Evolutionary conservation across 1,284 basidiomycete genomes (phyloP).

Genomic region (Ustilago vetiveriae): DNA sequence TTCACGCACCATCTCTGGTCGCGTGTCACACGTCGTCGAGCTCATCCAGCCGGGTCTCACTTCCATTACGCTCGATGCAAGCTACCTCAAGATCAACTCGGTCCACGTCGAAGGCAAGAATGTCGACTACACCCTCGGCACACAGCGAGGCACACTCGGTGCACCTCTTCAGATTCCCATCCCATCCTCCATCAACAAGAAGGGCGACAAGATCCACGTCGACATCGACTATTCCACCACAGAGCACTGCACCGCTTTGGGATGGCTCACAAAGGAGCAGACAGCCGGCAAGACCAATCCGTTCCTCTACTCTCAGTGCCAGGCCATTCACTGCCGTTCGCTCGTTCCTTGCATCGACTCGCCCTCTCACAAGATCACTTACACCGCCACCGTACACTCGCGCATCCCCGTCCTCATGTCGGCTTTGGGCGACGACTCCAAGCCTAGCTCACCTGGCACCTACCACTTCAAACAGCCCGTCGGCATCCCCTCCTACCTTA

Average conservation of each 20-base stretch:
- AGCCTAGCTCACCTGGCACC: constrained; percentile 25
- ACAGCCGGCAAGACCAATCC: constrained; percentile 81
- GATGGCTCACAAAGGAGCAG: constrained; percentile 91
- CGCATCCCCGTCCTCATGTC: constrained; percentile 65
- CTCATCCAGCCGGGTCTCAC: constrained; percentile 74
- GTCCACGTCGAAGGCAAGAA: constrained; percentile 72
- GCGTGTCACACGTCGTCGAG: constrained; percentile 75
- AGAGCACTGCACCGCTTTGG: constrained; percentile 82
- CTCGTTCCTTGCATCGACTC: constrained; percentile 62
- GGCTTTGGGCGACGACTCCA: constrained; percentile 56
- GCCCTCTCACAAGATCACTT: constrained; percentile 65
- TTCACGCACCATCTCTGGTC: constrained; percentile 76
- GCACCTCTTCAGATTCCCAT: constrained; percentile 68
- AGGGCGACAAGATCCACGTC: constrained; percentile 53
- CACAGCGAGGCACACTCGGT: constrained; percentile 68
- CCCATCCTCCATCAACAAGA: constrained; percentile 44
- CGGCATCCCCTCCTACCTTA: constrained; percentile 63
- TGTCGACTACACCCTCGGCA: constrained; percentile 72
- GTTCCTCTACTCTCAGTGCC: constrained; percentile 92
- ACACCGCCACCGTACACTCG: constrained; percentile 58
- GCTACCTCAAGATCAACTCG: constrained; percentile 75
- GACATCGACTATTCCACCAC: constrained; percentile 73
- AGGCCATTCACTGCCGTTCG: constrained; percentile 71
- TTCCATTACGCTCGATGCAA: constrained; percentile 82
- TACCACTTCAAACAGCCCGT: constrained; percentile 64